phyloP scores from a whole-genome alignment of 345 rosid species.

The Alliaria petiolata region DNA sequence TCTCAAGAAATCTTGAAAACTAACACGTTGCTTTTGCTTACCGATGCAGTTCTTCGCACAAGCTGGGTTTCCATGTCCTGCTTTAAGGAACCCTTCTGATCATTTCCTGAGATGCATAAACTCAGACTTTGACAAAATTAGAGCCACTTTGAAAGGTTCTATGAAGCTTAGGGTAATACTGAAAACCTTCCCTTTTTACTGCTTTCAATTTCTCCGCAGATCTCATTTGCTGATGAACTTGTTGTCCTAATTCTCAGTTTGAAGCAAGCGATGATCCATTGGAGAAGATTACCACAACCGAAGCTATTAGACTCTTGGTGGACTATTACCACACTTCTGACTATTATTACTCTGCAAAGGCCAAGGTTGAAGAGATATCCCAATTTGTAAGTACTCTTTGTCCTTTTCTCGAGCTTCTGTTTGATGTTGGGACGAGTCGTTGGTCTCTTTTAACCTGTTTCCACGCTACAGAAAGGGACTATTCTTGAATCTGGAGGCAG shows the following conservation, averaged over 20 bases:
- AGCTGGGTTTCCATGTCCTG: constrained; percentile 96
- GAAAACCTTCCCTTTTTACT: neutral
- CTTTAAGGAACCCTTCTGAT: constrained; percentile 93
- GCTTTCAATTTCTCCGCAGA: neutral
- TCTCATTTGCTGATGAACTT: neutral
- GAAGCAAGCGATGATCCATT: constrained; percentile 71
- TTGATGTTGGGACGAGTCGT: neutral
- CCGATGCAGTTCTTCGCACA: constrained; percentile 79
- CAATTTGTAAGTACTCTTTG: constrained; percentile 59
- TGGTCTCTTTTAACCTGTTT: neutral
- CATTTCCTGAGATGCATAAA: constrained; percentile 92
- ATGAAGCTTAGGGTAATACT: constrained; percentile 69
- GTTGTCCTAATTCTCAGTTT: constrained; percentile 45
- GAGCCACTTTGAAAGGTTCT: constrained; percentile 91
- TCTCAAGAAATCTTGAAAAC: neutral
- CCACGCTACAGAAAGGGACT: constrained; percentile 67
- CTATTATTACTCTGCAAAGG: constrained; percentile 49
- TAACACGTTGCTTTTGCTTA: neutral
- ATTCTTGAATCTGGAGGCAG: constrained; percentile 91
- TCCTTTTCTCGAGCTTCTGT: neutral
- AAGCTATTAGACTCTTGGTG: constrained; percentile 63
- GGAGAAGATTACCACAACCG: constrained; percentile 79
- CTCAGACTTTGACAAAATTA: constrained; percentile 92
- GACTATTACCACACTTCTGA: constrained; percentile 74
- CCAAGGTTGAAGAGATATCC: constrained; percentile 78